phyloP scores from a whole-genome alignment of 179 eudicot species.

The Amaranthus tricolor region DNA sequence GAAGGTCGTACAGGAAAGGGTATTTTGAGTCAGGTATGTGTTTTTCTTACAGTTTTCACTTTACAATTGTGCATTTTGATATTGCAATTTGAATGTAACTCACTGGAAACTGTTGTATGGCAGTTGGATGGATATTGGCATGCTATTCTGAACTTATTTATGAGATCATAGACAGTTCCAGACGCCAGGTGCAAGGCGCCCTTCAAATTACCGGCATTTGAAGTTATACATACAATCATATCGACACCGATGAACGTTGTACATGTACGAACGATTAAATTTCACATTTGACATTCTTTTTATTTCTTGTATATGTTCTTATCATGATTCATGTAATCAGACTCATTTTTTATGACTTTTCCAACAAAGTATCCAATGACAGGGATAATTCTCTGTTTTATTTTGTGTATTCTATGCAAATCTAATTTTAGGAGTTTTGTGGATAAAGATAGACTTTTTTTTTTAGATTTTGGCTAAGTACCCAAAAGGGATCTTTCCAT shows the following conservation, averaged over 20 bases:
- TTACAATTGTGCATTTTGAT: neutral
- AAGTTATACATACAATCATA: neutral
- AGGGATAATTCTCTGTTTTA: too few species aligned
- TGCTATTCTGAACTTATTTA: slow-evolving; percentile 45
- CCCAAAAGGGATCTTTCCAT: too few species aligned
- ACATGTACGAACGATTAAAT: slow-evolving; percentile 5
- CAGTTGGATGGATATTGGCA: slow-evolving; percentile 75
- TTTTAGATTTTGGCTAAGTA: too few species aligned
- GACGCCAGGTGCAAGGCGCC: neutral
- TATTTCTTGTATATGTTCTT: neutral
- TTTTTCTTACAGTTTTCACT: too few species aligned
- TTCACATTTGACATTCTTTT: neutral
- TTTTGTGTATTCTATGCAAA: too few species aligned
- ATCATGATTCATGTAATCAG: slow-evolving; percentile 3
- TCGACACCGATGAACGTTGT: slow-evolving; percentile 13
- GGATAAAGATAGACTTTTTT: too few species aligned
- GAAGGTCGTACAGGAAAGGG: slow-evolving; percentile 80
- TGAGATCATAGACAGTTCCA: slow-evolving; percentile 28
- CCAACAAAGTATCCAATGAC: neutral
- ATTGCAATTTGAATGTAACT: neutral
- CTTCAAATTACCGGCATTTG: slow-evolving; percentile 6
- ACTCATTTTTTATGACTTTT: slow-evolving; percentile 6
- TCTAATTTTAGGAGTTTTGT: too few species aligned
- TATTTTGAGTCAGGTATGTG: slow-evolving; percentile 69
- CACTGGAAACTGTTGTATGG: slow-evolving; percentile 1